Percentiles rank a stretch among this genome's conserved stretches.
Conservation (phyloP, 2,329 filamentous ascomycete genomes). For the Penicillium sp. region DNA sequence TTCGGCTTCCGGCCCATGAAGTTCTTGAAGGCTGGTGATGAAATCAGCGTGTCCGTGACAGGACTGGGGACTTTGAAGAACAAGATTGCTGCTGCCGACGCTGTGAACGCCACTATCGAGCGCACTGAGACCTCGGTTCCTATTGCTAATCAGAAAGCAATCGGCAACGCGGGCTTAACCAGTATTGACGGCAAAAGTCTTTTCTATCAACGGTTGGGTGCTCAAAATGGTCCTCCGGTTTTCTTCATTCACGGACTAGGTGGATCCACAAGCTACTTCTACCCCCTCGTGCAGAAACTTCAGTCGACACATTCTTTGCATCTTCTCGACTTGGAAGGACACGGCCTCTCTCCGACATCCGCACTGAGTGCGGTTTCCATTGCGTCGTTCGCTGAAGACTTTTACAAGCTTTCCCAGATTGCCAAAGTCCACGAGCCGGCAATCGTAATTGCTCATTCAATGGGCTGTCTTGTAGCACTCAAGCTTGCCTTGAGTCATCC, state of each 20-base stretch:
- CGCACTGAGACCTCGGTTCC: background rate
- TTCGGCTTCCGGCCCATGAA: background rate
- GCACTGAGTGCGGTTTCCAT: slow-evolving; percentile 24
- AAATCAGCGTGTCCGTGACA: background rate
- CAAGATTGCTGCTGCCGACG: background rate
- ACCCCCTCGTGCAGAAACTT: slow-evolving; percentile 41
- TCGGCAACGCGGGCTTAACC: background rate
- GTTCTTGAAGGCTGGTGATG: background rate
- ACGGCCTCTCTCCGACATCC: slow-evolving; percentile 55
- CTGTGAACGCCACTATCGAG: background rate
- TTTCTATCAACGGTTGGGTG: background rate
- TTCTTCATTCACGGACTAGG: background rate
- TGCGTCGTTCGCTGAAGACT: background rate
- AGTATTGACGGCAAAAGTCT: background rate
- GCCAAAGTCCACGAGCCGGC: background rate
- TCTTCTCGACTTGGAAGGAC: slow-evolving; percentile 58
- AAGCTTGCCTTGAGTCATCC: background rate
- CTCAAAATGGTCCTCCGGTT: background rate
- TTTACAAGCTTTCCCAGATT: background rate
- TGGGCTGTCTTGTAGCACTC: background rate
- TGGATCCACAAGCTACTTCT: background rate
- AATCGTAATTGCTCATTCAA: background rate
- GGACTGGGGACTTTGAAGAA: background rate
- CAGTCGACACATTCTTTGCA: slow-evolving; percentile 37
- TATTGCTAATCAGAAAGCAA: background rate